A percentile compares a stretch with the other conserved stretches of the same genome.
Evolutionary conservation across 176 grass and related monocot genomes (phyloP).

Genomic region (Musa beccarii): DNA sequence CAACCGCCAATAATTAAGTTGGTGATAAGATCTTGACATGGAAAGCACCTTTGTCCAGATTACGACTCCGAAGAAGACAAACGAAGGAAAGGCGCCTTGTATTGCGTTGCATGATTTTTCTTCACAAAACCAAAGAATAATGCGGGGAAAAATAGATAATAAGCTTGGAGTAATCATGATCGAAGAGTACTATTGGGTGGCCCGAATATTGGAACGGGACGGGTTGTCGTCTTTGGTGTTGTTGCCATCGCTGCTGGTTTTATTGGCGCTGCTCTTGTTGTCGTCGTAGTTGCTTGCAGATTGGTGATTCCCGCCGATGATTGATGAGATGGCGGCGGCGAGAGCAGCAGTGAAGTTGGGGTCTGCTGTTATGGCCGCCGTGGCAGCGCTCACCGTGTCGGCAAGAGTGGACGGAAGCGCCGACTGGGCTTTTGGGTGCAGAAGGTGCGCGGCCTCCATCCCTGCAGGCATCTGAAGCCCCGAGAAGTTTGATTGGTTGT

Average conservation of each 20-base stretch:
- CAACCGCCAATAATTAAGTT: too few species aligned
- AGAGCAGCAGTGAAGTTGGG: slow-evolving; percentile 86
- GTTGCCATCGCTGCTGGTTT: background rate
- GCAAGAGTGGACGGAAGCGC: slow-evolving; percentile 2
- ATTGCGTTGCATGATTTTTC: slow-evolving; percentile 11
- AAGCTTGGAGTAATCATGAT: background rate
- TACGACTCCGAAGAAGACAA: too few species aligned
- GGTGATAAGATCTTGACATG: too few species aligned
- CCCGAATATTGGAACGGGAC: background rate
- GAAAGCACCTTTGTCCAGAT: too few species aligned
- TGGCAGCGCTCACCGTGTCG: slow-evolving; percentile 62
- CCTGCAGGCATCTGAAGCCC: slow-evolving; percentile 70
- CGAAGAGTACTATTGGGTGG: background rate
- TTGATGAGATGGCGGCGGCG: slow-evolving; percentile 70
- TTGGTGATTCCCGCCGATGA: slow-evolving; percentile 44
- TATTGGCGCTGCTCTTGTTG: slow-evolving; percentile 13
- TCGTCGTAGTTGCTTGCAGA: slow-evolving; percentile 6
- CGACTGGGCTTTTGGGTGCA: slow-evolving; percentile 23
- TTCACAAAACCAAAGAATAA: slow-evolving; percentile 19
- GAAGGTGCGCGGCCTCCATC: slow-evolving; percentile 17
- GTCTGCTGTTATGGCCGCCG: slow-evolving; percentile 75
- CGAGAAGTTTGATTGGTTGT: slow-evolving; percentile 69
- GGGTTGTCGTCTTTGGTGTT: slow-evolving; percentile 7
- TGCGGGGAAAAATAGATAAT: background rate
- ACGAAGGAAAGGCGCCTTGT: background rate